These are phyloP conservation scores for Ascochyta viciae-villosae DNA, from an alignment of 2,329 filamentous ascomycete species.

Conservation along the genomic window DNA sequence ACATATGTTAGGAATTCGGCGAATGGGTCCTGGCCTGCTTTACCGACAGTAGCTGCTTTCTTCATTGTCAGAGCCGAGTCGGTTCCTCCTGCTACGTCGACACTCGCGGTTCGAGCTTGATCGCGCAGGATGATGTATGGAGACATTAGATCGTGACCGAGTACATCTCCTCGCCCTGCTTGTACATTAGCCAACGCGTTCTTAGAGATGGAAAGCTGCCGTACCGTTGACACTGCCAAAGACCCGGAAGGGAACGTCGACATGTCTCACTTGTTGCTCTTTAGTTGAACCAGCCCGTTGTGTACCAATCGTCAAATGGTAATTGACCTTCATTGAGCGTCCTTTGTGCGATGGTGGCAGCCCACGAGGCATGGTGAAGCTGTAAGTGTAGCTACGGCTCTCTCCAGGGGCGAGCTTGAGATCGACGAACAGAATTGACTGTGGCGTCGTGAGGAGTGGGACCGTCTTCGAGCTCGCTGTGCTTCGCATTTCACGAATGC, in stretches of 20 bases:
- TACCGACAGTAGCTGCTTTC: constrained; percentile 24
- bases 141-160: constrained; percentile 92
- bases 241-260: constrained; percentile 91
- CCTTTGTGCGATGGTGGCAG: constrained; percentile 91
- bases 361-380: constrained; percentile 83
- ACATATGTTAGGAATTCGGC: constrained; percentile 50
- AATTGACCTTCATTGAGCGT: constrained; percentile 91
- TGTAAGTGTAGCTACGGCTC: constrained; percentile 85
- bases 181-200: constrained; percentile 24
- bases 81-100: constrained; percentile 34
- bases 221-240: constrained; percentile 86
- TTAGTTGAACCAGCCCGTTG: constrained; percentile 80
- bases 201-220: constrained; percentile 13
- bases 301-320: constrained; percentile 89
- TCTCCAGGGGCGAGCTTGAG: constrained; percentile 86
- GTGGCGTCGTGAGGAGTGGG: constrained; percentile 90
- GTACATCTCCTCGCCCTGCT: constrained; percentile 75
- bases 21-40: constrained; percentile 53
- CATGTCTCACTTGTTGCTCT: constrained; percentile 81
- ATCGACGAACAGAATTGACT: constrained; percentile 95
- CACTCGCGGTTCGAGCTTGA: constrained; percentile 65
- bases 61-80: constrained; percentile 27
- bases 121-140: constrained; percentile 91
- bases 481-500: constrained; percentile 93
- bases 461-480: constrained; percentile 85